Evolutionary conservation across 441 rosid species (phyloP).

Genomic region (Adansonia grandidieri): DNA sequence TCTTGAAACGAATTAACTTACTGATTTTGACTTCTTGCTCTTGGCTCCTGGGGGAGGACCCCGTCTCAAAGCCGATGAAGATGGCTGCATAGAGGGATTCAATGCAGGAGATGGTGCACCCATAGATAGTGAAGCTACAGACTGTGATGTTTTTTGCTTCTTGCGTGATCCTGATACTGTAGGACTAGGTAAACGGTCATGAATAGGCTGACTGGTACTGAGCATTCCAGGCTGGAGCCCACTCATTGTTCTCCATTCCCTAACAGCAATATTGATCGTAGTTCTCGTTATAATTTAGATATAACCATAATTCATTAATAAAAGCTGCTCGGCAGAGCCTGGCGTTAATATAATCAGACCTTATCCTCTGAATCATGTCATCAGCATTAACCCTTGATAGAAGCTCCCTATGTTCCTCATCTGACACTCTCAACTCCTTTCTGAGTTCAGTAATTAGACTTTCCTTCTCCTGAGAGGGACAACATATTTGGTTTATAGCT

Average conservation of each 20-base stretch:
- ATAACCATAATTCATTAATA: constrained; percentile 31
- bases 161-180: constrained; percentile 92
- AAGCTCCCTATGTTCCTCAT: constrained; percentile 94
- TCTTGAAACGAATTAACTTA: constrained; percentile 46
- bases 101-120: constrained; percentile 86
- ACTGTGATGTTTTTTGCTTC: constrained; percentile 87
- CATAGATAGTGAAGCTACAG: constrained; percentile 83
- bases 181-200: constrained; percentile 81
- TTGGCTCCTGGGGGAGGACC: constrained; percentile 80
- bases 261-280: constrained; percentile 42
- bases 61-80: constrained; percentile 74
- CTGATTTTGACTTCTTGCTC: constrained; percentile 89
- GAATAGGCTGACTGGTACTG: constrained; percentile 67
- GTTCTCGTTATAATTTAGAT: constrained; percentile 35
- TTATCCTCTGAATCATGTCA: constrained; percentile 82
- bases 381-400: constrained; percentile 87
- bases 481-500: constrained; percentile 19
- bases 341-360: constrained; percentile 53
- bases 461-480: constrained; percentile 80
- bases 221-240: constrained; percentile 75
- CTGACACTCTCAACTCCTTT: constrained; percentile 96
- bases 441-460: constrained; percentile 95
- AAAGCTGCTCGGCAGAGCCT: constrained; percentile 24
- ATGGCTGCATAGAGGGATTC: constrained; percentile 81
- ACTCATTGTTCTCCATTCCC: constrained; percentile 94